phyloP scores from a whole-genome alignment of 441 rosid genomes.

The Manihot esculenta region DNA sequence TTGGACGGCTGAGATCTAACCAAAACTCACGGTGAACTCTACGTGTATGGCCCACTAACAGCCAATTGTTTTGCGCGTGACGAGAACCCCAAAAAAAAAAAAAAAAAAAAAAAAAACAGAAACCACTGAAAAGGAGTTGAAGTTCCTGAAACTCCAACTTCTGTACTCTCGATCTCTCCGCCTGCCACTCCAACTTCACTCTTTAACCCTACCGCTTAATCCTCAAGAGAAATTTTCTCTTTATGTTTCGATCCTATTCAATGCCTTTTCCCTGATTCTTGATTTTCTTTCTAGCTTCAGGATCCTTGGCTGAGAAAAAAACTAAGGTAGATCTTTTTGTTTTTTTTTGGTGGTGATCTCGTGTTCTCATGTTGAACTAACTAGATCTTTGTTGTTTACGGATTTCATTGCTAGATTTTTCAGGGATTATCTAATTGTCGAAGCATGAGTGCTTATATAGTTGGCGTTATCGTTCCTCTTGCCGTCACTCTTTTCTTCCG shows the following conservation, averaged over 20 bases:
- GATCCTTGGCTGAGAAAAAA: neutral
- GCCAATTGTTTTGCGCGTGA: no score
- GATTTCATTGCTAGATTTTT: no score
- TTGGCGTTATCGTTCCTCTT: constrained; percentile 74
- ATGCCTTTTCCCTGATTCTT: constrained; percentile 12
- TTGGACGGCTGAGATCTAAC: constrained; percentile 16
- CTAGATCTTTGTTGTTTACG: no score
- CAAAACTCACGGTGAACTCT: neutral
- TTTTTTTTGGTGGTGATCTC: neutral
- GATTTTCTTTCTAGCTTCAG: neutral
- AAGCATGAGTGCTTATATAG: constrained; percentile 73
- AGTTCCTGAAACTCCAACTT: constrained; percentile 37
- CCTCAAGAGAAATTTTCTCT: no score
- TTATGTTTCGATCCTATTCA: no score
- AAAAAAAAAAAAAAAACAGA: neutral
- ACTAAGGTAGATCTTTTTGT: neutral
- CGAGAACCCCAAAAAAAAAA: neutral
- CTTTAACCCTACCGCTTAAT: no score
- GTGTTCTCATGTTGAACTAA: neutral
- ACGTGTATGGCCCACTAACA: no score
- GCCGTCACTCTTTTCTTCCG: constrained; percentile 61
- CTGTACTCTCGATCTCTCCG: constrained; percentile 41
- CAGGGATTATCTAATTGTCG: neutral
- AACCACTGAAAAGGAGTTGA: no score
- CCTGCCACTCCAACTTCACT: constrained; percentile 5